Evolutionary conservation across 768 basidiomycete genomes (phyloP), one percentile per base, ranked within the genome.

Genomic region (Epithele typhae): DNA sequence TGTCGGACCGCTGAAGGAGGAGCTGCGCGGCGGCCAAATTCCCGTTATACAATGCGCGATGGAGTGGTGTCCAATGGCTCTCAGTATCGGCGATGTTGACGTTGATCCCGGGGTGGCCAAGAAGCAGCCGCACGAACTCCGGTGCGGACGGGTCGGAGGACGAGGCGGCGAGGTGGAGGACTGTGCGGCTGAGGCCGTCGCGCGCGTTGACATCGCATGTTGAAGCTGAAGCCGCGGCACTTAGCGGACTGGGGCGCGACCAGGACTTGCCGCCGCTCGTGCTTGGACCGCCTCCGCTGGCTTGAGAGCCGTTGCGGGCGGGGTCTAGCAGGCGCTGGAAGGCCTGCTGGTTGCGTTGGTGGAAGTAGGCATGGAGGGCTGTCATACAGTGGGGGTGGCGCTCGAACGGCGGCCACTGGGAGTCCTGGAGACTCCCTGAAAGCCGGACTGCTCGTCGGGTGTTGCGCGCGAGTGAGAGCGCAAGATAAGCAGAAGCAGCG

Each of bases 41-140:
- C 1, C 88, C 90, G 30, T 72, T 64, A 61, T 92, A 96, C 55
- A 94, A 64, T 2, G 90, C 90, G 39, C 92, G 72, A 59, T 99
- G 95, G 18, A 98, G 69, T 6, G 94, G 78, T 1, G 92, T 95
- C 88, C 92, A 97, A 46, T 84, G 85, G 47, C 79, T 89, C 72
- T 98, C 95, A 43, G 63, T 63, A 64, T 99, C 95, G 34, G 71
- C 68, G 6, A 87, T 48, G 56, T 98, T 98, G 55, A 92, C 79
- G 46, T 87, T 84, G 62, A 93, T 72, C 19, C 70, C 66, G 1
- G 90, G 81, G 53, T 91, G 85, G 15, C 77, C 76, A 41, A 98
- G 75, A 5, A 97, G 70, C 45, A 87, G 69, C 42, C 81, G 74
- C 34, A 89, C 78, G 61, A 87, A 98, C 56, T 92, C 87, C 54